Base-by-base conservation (phyloP, 2,329 filamentous ascomycete genomes). In the Metarhizium robertsii region DNA sequence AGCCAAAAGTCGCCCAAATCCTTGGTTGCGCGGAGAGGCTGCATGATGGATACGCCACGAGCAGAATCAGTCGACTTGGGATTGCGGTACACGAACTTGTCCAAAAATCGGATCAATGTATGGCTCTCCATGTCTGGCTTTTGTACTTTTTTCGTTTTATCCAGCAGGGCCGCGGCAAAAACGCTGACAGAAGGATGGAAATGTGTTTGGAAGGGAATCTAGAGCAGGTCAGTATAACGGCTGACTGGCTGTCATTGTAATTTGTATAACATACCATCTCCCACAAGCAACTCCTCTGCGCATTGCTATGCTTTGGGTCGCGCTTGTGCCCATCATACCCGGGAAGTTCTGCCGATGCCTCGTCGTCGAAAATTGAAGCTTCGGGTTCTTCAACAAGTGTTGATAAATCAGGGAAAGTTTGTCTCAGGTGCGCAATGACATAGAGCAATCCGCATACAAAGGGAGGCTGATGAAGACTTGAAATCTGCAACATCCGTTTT, bases 31-130 rank as follows among this genome's bases (percentile, higher is more conserved):
- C 74, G 71, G 29, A 96, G 82, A 43, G 95, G 94, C 71, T 99
- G 94, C 94, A 99, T 99, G 70, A 99, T 95, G 30, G 91, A 96
- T 32, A 82, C 79, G 52, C 95, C 95, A 60, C 89, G 88, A 34
- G 83, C 78, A 36, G 76, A 71, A 53, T 82, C 78, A 16, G 79
- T 80, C 4, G 84, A 76, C 77, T 96, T 96, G 59, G 92, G 85
- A 64, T 94, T 96, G 62, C 90, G 87, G 79, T 97, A 99, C n/a
- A 96, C 90, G 70, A 99, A 99, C 63, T 95, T 92, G 73, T 99
- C 94, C 56, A 99, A 79, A 78, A 99, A 99, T 69, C 95, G 88
- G 66, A 94, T 94, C 51, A 99, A 80, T 1, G 90, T 94, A 69
- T 97, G 92, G 56, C 90, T 86, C 16, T 88, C 86, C 53, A 96